These are phyloP conservation scores for Prosopis cineraria DNA, from an alignment of 306 rosid species.

Conservation along the genomic window DNA sequence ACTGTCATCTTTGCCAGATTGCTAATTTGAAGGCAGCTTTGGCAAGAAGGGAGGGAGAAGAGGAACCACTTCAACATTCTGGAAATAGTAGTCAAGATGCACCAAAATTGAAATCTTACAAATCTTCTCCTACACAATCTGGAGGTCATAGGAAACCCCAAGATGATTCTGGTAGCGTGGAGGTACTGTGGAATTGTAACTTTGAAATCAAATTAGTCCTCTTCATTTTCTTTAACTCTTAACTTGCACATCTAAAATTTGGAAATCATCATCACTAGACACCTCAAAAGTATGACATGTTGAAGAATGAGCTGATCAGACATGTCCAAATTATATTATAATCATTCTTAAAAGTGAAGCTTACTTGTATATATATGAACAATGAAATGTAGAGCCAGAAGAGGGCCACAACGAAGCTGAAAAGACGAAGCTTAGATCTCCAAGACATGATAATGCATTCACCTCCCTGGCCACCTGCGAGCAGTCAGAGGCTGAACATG, in stretches of 20 bases:
- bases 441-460: constrained; percentile 49
- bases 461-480: constrained; percentile 45
- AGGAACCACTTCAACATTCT: constrained; percentile 43
- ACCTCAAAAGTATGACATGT: constrained; percentile 8
- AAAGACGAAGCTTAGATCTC: constrained; percentile 70
- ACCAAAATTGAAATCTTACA: constrained; percentile 41
- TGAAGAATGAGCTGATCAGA: background rate
- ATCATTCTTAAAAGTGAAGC: background rate
- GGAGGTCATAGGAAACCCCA: constrained; percentile 49
- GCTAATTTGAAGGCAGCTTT: constrained; percentile 72
- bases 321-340: background rate
- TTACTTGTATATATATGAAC: constrained; percentile 8
- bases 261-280: background rate
- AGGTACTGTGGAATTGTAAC: constrained; percentile 45
- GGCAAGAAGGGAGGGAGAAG: constrained; percentile 64
- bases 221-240: background rate
- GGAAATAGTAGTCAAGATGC: constrained; percentile 50
- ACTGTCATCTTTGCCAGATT: constrained; percentile 50
- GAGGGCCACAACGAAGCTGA: constrained; percentile 39
- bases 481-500: constrained; percentile 21
- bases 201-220: background rate
- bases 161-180: constrained; percentile 55
- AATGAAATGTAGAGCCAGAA: constrained; percentile 45
- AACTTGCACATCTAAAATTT: background rate
- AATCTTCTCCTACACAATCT: constrained; percentile 48